Evolutionary conservation across 805 yeast species (phyloP).

Genomic region (Hanseniaspora hatyaiensis): DNA sequence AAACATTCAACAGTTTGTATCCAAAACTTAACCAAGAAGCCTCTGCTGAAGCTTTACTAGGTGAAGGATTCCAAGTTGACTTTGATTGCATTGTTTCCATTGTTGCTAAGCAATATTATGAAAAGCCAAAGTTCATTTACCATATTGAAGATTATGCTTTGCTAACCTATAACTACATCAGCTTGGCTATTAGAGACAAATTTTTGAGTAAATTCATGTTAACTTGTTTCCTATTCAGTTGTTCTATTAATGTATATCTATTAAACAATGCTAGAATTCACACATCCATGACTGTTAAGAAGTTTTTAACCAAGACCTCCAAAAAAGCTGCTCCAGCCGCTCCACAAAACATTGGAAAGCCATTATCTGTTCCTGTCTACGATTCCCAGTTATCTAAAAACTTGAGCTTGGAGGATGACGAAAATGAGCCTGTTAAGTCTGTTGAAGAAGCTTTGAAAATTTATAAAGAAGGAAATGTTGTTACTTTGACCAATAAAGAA

Average conservation of each 20-base stretch:
- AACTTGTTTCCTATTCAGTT: conserved; percentile 59
- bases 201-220: conserved; percentile 67
- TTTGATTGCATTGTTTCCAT: conserved; percentile 47
- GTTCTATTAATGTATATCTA: conserved; percentile 71
- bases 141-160: conserved; percentile 52
- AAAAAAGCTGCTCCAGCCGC: conserved; percentile 1
- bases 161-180: conserved; percentile 42
- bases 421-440: conserved; percentile 33
- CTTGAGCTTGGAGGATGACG: conserved; percentile 29
- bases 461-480: conserved; percentile 61
- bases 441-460: conserved; percentile 52
- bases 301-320: conserved; percentile 26
- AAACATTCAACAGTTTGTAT: conserved; percentile 29
- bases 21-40: background rate
- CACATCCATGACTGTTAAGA: conserved; percentile 33
- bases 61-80: conserved; percentile 16
- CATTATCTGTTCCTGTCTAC: conserved; percentile 16
- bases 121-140: conserved; percentile 45
- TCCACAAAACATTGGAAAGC: conserved; percentile 18
- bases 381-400: conserved; percentile 24
- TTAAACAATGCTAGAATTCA: conserved; percentile 74
- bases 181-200: conserved; percentile 65
- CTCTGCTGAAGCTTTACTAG: background rate
- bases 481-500: conserved; percentile 58
- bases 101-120: conserved; percentile 45